phyloP scores from a whole-genome alignment of 306 rosid species.

The Corylus heterophylla region DNA sequence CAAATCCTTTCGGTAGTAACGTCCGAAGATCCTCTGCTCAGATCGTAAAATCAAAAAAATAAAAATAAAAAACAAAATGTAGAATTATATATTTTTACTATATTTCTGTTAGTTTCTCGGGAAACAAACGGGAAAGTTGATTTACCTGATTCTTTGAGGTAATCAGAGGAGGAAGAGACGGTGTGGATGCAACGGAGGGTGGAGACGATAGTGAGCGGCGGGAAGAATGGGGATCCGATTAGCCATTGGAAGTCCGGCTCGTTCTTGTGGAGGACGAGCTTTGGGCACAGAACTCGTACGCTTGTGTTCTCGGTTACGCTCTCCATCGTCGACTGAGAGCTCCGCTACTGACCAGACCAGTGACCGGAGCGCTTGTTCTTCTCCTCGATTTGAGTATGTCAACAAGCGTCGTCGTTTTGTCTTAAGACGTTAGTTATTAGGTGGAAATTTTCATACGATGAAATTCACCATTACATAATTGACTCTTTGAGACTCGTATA shows the following conservation, averaged over 20 bases:
- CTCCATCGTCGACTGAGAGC: slow-evolving; percentile 36
- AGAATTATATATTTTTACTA: background rate
- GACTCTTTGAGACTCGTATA: no score
- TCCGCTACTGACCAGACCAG: background rate
- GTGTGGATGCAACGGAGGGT: slow-evolving; percentile 59
- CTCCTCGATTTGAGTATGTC: background rate
- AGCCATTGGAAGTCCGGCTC: slow-evolving; percentile 73
- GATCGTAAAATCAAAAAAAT: background rate
- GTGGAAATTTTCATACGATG: no score
- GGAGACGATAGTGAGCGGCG: slow-evolving; percentile 76
- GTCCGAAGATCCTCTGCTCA: slow-evolving; percentile 69
- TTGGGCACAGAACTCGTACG: slow-evolving; percentile 56
- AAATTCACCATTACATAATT: no score
- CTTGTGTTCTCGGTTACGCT: slow-evolving; percentile 20
- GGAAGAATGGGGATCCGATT: slow-evolving; percentile 79
- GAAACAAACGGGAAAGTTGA: background rate
- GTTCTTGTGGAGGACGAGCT: slow-evolving; percentile 37
- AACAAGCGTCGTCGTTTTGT: background rate
- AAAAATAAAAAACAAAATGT: background rate
- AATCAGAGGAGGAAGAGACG: slow-evolving; percentile 52
- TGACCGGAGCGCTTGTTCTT: background rate
- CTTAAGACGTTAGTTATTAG: no score
- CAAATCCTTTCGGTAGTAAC: slow-evolving; percentile 65
- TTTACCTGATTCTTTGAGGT: slow-evolving; percentile 65
- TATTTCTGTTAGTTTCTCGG: background rate